These are phyloP conservation scores for Cladosporium sp. DNA, from an alignment of 2,329 filamentous ascomycete species.

Conservation along the genomic window DNA sequence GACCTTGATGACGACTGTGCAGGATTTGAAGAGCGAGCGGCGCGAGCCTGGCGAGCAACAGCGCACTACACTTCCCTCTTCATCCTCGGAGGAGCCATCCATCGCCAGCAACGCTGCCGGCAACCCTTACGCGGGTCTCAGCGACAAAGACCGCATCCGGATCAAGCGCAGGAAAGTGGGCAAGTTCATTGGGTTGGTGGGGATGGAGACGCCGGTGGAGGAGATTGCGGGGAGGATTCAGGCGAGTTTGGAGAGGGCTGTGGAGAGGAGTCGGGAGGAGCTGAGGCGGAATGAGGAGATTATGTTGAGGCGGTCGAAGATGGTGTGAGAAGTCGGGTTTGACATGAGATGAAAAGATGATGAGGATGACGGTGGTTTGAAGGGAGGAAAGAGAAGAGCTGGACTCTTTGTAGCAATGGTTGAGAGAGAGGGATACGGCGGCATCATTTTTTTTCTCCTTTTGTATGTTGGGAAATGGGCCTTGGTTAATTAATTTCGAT, in stretches of 20 bases:
- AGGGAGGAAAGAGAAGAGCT: background rate
- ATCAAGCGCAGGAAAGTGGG: slow-evolving; percentile 68
- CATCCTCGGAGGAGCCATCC: background rate
- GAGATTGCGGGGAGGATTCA: slow-evolving; percentile 41
- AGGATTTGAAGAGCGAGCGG: slow-evolving; percentile 34
- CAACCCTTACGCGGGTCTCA: slow-evolving; percentile 29
- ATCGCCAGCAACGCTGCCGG: background rate
- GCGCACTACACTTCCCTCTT: background rate
- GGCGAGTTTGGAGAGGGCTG: slow-evolving; percentile 29
- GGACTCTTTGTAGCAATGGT: background rate
- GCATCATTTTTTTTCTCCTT: no score
- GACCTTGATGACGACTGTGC: slow-evolving; percentile 28
- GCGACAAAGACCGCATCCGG: slow-evolving; percentile 36
- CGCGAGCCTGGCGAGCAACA: background rate
- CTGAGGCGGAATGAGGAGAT: slow-evolving; percentile 30
- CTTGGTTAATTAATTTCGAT: no score
- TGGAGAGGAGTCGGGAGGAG: slow-evolving; percentile 29
- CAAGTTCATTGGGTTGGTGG: slow-evolving; percentile 67
- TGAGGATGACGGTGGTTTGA: background rate
- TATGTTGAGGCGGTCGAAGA: slow-evolving; percentile 31
- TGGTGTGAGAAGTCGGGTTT: slow-evolving; percentile 17
- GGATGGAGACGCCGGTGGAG: slow-evolving; percentile 52
- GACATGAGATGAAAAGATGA: background rate
- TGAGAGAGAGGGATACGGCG: no score
- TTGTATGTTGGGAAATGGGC: no score